Evolutionary conservation across 108 stramenopile species (phyloP).

Genomic region (Discostella pseudostelligera): DNA sequence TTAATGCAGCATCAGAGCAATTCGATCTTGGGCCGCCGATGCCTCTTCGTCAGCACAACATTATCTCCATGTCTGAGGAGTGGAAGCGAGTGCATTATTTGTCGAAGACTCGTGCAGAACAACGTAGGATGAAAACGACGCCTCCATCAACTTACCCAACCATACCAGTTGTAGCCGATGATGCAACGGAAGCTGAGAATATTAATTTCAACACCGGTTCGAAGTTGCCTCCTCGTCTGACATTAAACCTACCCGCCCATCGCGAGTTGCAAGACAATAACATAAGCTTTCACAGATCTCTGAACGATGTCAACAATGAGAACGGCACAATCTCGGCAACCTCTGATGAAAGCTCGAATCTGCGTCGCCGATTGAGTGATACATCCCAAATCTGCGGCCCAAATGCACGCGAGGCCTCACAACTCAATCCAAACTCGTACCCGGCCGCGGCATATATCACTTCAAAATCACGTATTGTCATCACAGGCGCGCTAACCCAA

Average conservation of each 20-base stretch:
- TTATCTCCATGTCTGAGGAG: conserved; percentile 27
- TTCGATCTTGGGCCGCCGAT: not conserved
- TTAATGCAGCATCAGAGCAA: conserved; percentile 2
- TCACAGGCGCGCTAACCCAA: conserved; percentile 63
- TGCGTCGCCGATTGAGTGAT: conserved; percentile 17
- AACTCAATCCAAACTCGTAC: conserved; percentile 34
- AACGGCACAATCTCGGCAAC: not conserved
- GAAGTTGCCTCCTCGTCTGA: conserved; percentile 16
- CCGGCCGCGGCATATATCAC: conserved; percentile 12
- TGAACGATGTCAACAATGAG: not conserved
- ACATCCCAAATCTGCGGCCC: conserved; percentile 25
- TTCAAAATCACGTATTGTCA: conserved; percentile 41
- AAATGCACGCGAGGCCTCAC: conserved; percentile 33
- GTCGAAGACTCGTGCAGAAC: conserved; percentile 15
- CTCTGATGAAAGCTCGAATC: not conserved
- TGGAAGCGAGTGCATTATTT: conserved; percentile 11
- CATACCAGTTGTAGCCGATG: not conserved
- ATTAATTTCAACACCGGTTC: not conserved
- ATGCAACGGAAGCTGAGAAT: not conserved
- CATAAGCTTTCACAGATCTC: not conserved
- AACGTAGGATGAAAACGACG: conserved; percentile 26
- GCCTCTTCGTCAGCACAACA: not conserved
- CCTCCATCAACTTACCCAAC: conserved; percentile 10
- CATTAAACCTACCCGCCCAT: conserved; percentile 31
- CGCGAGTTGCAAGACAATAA: conserved; percentile 20